Base-by-base conservation (phyloP, 2,329 filamentous ascomycete species). In the Fonsecaea erecta region DNA sequence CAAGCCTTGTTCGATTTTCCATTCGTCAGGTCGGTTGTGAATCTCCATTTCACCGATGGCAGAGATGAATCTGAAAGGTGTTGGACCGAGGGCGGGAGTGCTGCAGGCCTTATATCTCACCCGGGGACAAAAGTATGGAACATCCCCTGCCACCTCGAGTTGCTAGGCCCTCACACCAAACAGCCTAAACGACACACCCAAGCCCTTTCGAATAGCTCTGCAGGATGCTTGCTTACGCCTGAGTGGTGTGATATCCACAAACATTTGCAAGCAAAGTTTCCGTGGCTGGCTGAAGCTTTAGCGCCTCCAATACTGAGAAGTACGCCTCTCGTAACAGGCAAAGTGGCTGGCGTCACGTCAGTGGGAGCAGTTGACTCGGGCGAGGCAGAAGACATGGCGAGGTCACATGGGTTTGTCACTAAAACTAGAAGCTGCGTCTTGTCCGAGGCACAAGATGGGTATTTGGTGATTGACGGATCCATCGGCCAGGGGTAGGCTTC, bases 1-100 rank as follows among this genome's bases (percentile, higher is more conserved):
- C 43, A 84, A 69, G 9, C 82, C 82, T 71, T 84, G 82, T 64
- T 84, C 82, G 55, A 84, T 80, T 72, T 79, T 83, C 82, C 82
- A 84, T 73, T 84, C 82, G 76, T 84, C 81, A 11, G 62, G 62
- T 35, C 62, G 53, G 32, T 63, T 63, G 34, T 56, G 54, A 14
- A 46, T 46, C 26, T 57, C 35, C 54, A 57, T 57, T 18, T 46
- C 12, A 28, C 43, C 8, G 18, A 11, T 5, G 11, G 21, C 11
- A 4, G 8, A 1, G 14, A 14, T 24, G 43, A 46, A 24, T 24
- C 21, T 3, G 21, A 11, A 48, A 24, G 32, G 12, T 11, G 37
- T n/a, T 48, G 43, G n/a, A 24, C 26, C 3, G 43, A 24, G 43
- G 43, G 8, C 43, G 21, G 18, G 21, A 21, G 43, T 48, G 43